A percentile compares a stretch with the other conserved stretches of the same genome.
These are phyloP conservation scores for Myxozyma neotropica DNA, from an alignment of 805 yeast genomes.

Conservation along the genomic window DNA sequence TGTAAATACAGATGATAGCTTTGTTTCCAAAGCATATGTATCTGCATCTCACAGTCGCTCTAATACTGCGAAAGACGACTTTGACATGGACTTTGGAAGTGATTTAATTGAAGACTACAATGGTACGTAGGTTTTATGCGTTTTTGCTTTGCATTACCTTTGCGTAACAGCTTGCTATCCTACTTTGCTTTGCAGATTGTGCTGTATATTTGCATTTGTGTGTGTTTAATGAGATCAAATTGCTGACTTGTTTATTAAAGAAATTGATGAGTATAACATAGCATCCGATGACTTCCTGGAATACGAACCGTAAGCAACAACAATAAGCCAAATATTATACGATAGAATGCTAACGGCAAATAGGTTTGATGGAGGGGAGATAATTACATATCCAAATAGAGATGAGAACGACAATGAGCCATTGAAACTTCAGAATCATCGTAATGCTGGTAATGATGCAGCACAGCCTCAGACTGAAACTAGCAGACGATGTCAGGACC, in stretches of 20 bases:
- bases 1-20: not conserved
- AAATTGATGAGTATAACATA: constrained; percentile 17
- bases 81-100: constrained; percentile 25
- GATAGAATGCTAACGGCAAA: not conserved
- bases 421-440: not conserved
- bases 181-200: not conserved
- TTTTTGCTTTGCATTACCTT: not conserved
- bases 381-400: constrained; percentile 2
- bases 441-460: not conserved
- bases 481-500: not conserved
- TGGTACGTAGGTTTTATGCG: constrained; percentile 5
- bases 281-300: constrained; percentile 20
- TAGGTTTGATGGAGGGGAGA: constrained; percentile 15
- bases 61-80: constrained; percentile 3
- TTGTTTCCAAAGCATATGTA: constrained; percentile 2
- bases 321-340: not conserved
- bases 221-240: not conserved
- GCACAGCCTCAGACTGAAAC: not conserved
- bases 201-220: not conserved
- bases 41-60: not conserved
- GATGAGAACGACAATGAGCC: not conserved
- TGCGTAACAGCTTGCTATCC: not conserved
- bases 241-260: not conserved
- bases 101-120: constrained; percentile 25
- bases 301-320: constrained; percentile 6